Evolutionary conservation across 2,329 filamentous ascomycete genomes (phyloP).

Genomic region (Diaporthe sp.): DNA sequence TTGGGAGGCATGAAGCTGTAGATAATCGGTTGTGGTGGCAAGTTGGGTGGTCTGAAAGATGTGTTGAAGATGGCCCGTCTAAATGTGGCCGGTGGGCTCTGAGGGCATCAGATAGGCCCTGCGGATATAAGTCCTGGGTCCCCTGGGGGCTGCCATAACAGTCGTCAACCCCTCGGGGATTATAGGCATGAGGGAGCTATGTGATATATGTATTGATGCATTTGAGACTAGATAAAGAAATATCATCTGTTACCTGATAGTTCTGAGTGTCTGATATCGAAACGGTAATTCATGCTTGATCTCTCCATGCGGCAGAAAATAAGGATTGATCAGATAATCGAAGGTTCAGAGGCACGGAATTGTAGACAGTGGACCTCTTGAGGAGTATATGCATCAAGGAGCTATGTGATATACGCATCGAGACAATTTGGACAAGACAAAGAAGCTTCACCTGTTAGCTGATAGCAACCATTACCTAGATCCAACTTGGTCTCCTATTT

Average conservation of each 20-base stretch:
- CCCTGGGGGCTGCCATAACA: background rate
- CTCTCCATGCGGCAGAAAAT: no score
- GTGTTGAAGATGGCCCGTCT: background rate
- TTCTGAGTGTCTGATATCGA: no score
- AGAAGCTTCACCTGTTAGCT: no score
- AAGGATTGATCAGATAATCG: no score
- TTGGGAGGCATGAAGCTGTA: slow-evolving; percentile 94
- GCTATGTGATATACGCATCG: no score
- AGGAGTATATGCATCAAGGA: no score
- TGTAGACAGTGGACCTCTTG: no score
- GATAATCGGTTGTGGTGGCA: background rate
- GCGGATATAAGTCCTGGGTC: background rate
- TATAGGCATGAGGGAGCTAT: background rate
- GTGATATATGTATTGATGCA: slow-evolving; percentile 8
- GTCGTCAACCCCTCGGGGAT: background rate
- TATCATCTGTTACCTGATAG: background rate
- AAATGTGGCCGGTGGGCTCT: background rate
- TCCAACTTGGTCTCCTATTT: background rate
- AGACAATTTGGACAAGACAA: no score
- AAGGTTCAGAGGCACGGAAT: no score
- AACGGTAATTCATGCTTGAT: no score
- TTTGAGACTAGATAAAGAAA: background rate
- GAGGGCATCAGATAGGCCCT: background rate
- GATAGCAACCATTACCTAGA: no score
- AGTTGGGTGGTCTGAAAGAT: background rate